These are phyloP conservation scores for Conticribra weissflogii DNA, from an alignment of 108 stramenopile species.

Conservation along the genomic window DNA sequence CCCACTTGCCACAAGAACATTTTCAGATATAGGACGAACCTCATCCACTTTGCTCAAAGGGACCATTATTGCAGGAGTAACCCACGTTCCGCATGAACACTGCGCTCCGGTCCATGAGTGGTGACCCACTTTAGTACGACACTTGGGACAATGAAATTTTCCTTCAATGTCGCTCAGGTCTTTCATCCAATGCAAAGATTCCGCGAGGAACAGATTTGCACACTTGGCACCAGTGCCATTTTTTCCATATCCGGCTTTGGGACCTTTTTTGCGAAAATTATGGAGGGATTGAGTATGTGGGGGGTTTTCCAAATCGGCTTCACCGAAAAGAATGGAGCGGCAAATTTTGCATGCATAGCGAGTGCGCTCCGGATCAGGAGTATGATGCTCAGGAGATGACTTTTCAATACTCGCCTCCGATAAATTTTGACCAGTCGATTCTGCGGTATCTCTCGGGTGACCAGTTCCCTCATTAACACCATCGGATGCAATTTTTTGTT, in stretches of 20 bases:
- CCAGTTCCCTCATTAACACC: neutral
- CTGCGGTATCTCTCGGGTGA: neutral
- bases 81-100: conserved; percentile 86
- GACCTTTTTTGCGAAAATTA: conserved; percentile 42
- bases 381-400: neutral
- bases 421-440: neutral
- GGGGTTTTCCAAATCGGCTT: conserved; percentile 71
- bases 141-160: conserved; percentile 74
- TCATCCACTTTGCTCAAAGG: conserved; percentile 76
- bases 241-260: conserved; percentile 26
- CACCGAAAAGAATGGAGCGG: conserved; percentile 66
- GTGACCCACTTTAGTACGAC: conserved; percentile 72
- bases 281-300: conserved; percentile 57
- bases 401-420: neutral
- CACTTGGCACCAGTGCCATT: conserved; percentile 25
- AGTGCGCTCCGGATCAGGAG: conserved; percentile 30
- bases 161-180: conserved; percentile 63
- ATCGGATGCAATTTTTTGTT: neutral
- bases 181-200: conserved; percentile 61
- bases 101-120: conserved; percentile 88
- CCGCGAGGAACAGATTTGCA: conserved; percentile 65
- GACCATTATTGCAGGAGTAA: conserved; percentile 83
- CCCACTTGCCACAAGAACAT: neutral
- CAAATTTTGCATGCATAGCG: conserved; percentile 78
- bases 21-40: conserved; percentile 22